Evolutionary conservation across 163 green algal species (phyloP).

Genomic region (Coccomyxa subellipsoidea): DNA sequence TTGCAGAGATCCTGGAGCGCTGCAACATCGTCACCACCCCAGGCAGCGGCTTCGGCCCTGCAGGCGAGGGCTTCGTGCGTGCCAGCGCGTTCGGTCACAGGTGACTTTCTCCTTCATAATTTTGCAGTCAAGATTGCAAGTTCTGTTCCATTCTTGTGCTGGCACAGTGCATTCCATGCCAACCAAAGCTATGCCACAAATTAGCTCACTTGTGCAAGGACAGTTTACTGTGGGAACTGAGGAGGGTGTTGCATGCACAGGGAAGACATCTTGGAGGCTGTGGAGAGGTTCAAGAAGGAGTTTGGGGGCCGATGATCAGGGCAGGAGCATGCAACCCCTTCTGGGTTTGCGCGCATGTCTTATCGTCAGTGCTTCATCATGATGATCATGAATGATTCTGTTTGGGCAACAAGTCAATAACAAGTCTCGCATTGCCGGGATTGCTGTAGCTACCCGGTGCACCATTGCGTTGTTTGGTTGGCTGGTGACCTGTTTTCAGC

Average conservation of each 20-base stretch:
- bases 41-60: conserved; percentile 91
- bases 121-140: background rate
- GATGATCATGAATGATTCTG: too few species aligned
- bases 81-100: conserved; percentile 90
- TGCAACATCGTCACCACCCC: conserved; percentile 98
- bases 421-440: too few species aligned
- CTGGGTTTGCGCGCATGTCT: too few species aligned
- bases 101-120: too few species aligned
- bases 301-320: conserved; percentile 43
- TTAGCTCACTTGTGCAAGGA: too few species aligned
- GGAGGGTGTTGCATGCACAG: conserved; percentile 22
- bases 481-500: background rate
- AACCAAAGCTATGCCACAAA: too few species aligned
- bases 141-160: background rate
- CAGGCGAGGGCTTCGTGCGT: conserved; percentile 97
- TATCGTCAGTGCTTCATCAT: too few species aligned
- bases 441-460: too few species aligned
- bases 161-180: too few species aligned
- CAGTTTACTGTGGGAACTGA: too few species aligned
- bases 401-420: too few species aligned
- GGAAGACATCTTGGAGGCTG: conserved; percentile 89
- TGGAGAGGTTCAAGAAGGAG: conserved; percentile 77
- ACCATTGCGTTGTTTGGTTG: background rate
- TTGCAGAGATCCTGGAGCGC: conserved; percentile 95
- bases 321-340: too few species aligned